Conservation (phyloP, 352 stramenopile genomes). For the Globisporangium perplexum region DNA sequence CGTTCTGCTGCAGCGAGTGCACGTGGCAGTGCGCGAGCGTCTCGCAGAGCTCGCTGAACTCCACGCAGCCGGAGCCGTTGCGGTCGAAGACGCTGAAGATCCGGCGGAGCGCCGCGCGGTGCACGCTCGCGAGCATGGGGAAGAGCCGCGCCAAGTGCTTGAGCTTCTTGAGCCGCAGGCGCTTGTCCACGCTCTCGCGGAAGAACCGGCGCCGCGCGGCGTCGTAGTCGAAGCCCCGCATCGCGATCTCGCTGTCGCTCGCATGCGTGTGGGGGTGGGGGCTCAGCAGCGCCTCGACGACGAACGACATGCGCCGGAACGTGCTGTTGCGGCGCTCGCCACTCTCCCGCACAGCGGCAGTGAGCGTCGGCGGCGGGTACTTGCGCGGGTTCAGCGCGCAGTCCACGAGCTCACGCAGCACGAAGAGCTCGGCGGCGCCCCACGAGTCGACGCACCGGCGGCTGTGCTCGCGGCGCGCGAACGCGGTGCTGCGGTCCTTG, state of each 20-base stretch:
- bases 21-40: constrained; percentile 34
- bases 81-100: constrained; percentile 50
- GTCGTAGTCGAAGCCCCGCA: constrained; percentile 3
- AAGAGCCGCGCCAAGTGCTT: constrained; percentile 56
- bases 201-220: constrained; percentile 35
- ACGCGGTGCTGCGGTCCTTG: constrained; percentile 10
- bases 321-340: constrained; percentile 10
- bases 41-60: constrained; percentile 66
- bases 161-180: constrained; percentile 33
- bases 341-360: constrained; percentile 6
- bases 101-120: constrained; percentile 22
- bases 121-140: constrained; percentile 29
- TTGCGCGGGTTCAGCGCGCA: constrained; percentile 25
- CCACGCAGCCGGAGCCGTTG: constrained; percentile 32
- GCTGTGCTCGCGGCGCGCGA: constrained; percentile 15
- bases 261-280: background rate
- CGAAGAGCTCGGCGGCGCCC: constrained; percentile 47
- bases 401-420: constrained; percentile 50
- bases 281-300: constrained; percentile 13
- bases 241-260: background rate
- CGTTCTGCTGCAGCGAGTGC: constrained; percentile 24
- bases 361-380: constrained; percentile 5
- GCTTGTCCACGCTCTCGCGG: constrained; percentile 27
- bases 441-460: constrained; percentile 44
- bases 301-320: constrained; percentile 11